These are phyloP conservation scores for Saccharomycopsis amapae DNA, from an alignment of 805 yeast genomes.

Conservation along the genomic window DNA sequence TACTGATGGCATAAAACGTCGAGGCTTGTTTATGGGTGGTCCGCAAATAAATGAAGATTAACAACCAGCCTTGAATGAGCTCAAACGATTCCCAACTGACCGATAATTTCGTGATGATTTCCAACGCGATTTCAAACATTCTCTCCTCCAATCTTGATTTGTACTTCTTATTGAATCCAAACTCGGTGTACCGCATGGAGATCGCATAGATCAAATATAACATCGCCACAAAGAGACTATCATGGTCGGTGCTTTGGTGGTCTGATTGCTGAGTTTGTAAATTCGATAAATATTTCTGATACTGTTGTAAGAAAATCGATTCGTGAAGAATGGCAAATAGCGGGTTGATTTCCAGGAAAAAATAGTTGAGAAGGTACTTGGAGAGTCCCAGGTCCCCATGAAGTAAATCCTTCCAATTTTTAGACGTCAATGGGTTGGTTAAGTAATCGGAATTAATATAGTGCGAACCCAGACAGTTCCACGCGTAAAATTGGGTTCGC, in stretches of 20 bases:
- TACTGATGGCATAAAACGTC: constrained; percentile 35
- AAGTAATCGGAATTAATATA: constrained; percentile 29
- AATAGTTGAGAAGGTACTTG: constrained; percentile 31
- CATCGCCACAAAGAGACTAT: constrained; percentile 42
- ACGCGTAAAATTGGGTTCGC: constrained; percentile 42
- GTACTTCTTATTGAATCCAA: not conserved
- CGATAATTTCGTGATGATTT: constrained; percentile 33
- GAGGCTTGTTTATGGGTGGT: constrained; percentile 39
- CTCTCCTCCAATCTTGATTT: constrained; percentile 31
- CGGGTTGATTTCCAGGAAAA: constrained; percentile 45
- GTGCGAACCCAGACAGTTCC: constrained; percentile 58
- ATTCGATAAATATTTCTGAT: constrained; percentile 24
- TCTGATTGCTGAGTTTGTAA: constrained; percentile 27
- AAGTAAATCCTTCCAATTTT: constrained; percentile 6
- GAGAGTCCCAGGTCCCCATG: constrained; percentile 26
- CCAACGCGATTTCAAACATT: constrained; percentile 36
- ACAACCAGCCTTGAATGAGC: constrained; percentile 44
- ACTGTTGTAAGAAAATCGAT: constrained; percentile 45
- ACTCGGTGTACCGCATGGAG: constrained; percentile 44
- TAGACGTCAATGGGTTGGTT: not conserved
- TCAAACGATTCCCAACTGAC: constrained; percentile 49
- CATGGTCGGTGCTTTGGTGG: not conserved
- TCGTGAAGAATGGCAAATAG: constrained; percentile 47
- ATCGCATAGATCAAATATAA: constrained; percentile 43
- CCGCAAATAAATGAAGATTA: constrained; percentile 38